phyloP scores from a whole-genome alignment of 768 basidiomycete species.

The Auriscalpium orientale region DNA sequence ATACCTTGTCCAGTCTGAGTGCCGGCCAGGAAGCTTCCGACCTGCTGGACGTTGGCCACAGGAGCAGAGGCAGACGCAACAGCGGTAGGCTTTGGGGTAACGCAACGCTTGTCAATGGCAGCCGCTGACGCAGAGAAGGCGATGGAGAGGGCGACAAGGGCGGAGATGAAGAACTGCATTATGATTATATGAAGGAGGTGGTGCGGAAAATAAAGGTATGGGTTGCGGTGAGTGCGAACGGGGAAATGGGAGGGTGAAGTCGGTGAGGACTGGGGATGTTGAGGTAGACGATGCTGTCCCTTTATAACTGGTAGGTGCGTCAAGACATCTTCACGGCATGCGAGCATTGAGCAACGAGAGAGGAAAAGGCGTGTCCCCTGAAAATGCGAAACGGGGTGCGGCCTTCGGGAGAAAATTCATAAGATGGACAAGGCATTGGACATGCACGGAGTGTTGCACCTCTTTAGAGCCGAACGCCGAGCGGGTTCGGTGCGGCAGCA shows the following conservation, averaged over 20 bases:
- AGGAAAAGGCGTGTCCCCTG: slow-evolving; percentile 6
- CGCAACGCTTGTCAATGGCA: slow-evolving; percentile 23
- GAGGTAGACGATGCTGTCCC: not conserved
- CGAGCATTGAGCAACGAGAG: not conserved
- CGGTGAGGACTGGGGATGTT: not conserved
- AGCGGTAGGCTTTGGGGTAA: slow-evolving; percentile 1
- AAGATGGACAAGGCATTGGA: not conserved
- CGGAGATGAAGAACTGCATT: slow-evolving; percentile 31
- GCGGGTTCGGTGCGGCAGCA: too few species aligned
- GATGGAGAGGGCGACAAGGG: slow-evolving; percentile 36
- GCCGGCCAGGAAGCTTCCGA: slow-evolving; percentile 32
- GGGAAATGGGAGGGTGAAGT: slow-evolving; percentile 8
- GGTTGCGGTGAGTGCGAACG: slow-evolving; percentile 9
- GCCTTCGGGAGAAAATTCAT: not conserved
- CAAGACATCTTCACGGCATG: not conserved
- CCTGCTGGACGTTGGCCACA: not conserved
- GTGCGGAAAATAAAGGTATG: not conserved
- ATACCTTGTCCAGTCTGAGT: slow-evolving; percentile 43
- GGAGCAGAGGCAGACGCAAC: not conserved
- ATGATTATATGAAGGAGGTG: slow-evolving; percentile 24
- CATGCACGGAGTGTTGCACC: not conserved
- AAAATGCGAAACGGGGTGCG: slow-evolving; percentile 4
- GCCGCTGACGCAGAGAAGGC: slow-evolving; percentile 31
- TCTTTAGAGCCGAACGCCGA: too few species aligned
- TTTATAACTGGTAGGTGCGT: not conserved